Evolutionary conservation across 306 rosid genomes (phyloP), one percentile per base, ranked within the genome.

Genomic region (Abrus pulchellus): DNA sequence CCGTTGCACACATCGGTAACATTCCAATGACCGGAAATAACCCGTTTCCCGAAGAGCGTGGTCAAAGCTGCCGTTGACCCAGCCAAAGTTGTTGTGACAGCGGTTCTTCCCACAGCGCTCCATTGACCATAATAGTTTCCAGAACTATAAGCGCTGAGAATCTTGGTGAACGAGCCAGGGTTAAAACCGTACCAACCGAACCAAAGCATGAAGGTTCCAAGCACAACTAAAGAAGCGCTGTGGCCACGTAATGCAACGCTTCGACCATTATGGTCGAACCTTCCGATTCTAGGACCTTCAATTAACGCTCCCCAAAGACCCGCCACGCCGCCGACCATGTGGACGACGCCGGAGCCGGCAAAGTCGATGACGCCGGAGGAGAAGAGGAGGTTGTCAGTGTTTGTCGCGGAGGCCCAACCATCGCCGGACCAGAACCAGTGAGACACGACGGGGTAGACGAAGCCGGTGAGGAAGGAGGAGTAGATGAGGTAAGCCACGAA

Each of bases 151-250:
- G 88, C 4, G 9, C 0, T 3, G 0, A 83, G 48, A 68, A 94
- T 94, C 77, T 90, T 94, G 28, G 7, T 82, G 3, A 94, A 94
- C 1, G 99, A 94, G 27, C 97, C 99, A 0, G 99, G 99, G 72
- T 94, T 94, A 49, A 94, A 94, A 1, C 99, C 99, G 65, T 92
- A 94, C 99, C 99, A 94, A 1, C 99, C 99, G 75, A 94, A 91
- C 99, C 99, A 94, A 3, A 94, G 97, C 77, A 94, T 80, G 63
- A 94, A 94, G 0, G 97, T 92, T 0, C 97, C 97, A 0, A 94
- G 88, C 0, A 94, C 99, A 0, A 93, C 97, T 0, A 94, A 20
- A 0, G 97, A 60, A 0, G 99, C 97, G 30, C 92, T 91, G 75
- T 94, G 99, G 0, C 97, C 99, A 0, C 94, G 90, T 0, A 94